These are phyloP conservation scores for Candida succiphila DNA, from an alignment of 805 yeast species.

Conservation along the genomic window DNA sequence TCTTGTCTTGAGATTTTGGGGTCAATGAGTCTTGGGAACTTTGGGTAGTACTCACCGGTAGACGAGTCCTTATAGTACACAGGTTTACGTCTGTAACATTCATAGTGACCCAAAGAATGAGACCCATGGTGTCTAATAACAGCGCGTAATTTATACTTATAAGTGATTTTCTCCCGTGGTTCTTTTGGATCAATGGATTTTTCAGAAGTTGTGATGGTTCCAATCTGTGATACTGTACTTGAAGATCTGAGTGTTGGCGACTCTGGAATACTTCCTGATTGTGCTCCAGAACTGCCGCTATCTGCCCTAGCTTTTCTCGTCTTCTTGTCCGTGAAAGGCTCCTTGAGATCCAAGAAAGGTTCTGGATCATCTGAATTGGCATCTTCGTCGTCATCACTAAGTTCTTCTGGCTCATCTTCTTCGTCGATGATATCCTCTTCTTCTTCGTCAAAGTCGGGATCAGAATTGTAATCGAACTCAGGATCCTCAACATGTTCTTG, in stretches of 20 bases:
- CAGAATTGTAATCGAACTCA: conserved; percentile 8
- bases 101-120: conserved; percentile 85
- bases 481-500: conserved; percentile 10
- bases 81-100: conserved; percentile 77
- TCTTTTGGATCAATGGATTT: neutral
- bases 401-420: conserved; percentile 7
- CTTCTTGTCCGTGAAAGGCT: neutral
- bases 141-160: conserved; percentile 54
- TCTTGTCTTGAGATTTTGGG: conserved; percentile 2
- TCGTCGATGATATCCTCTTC: conserved; percentile 4
- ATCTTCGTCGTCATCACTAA: conserved; percentile 1
- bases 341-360: neutral
- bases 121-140: conserved; percentile 82
- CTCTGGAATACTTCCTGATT: neutral
- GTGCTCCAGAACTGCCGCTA: neutral
- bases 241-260: neutral
- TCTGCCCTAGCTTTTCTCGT: neutral
- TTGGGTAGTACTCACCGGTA: conserved; percentile 14
- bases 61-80: conserved; percentile 32
- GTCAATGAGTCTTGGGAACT: conserved; percentile 8
- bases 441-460: neutral
- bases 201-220: neutral
- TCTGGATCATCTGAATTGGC: neutral
- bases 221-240: neutral
- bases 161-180: conserved; percentile 1